phyloP scores from a whole-genome alignment of 1,139 yeast genomes.

The Nakaseomyces delphensis region DNA sequence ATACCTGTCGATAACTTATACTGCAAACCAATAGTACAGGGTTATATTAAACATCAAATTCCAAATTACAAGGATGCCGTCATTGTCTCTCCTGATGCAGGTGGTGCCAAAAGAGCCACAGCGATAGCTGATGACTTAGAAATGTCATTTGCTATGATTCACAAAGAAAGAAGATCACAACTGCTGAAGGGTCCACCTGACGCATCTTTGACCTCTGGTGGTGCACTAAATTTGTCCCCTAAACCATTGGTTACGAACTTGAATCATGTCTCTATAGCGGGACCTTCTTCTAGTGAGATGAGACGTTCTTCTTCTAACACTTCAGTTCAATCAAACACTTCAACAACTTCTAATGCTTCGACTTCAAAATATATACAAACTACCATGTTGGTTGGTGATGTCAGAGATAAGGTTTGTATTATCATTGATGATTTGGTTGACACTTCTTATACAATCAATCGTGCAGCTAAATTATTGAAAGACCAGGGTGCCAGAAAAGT shows the following conservation, averaged over 20 bases:
- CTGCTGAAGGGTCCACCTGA: conserved; percentile 31
- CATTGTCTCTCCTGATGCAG: conserved; percentile 91
- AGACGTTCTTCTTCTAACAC: conserved; percentile 6
- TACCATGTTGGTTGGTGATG: conserved; percentile 92
- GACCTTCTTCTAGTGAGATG: conserved; percentile 7
- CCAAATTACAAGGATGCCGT: conserved; percentile 73
- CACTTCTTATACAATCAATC: conserved; percentile 82
- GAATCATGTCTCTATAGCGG: conserved; percentile 3
- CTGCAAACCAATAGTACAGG: conserved; percentile 74
- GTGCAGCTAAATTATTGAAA: conserved; percentile 85
- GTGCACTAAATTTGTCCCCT: conserved; percentile 20
- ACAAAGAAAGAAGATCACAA: conserved; percentile 75
- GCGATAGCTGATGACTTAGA: conserved; percentile 86
- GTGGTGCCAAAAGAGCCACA: conserved; percentile 96
- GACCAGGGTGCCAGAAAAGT: conserved; percentile 88
- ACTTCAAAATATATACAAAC: conserved; percentile 28
- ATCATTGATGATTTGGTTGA: conserved; percentile 90
- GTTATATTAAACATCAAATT: conserved; percentile 64
- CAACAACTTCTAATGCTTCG: conserved; percentile 7
- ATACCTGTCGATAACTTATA: conserved; percentile 88
- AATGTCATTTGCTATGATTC: conserved; percentile 87
- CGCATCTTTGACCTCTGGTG: conserved; percentile 29
- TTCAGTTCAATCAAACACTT: conserved; percentile 3
- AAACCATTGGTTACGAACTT: conserved; percentile 22
- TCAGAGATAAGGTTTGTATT: conserved; percentile 72